A percentile compares a stretch with the other conserved stretches of the same genome.
Conservation (phyloP, 2,329 filamentous ascomycete genomes). For the Fusarium gaditjirri region DNA sequence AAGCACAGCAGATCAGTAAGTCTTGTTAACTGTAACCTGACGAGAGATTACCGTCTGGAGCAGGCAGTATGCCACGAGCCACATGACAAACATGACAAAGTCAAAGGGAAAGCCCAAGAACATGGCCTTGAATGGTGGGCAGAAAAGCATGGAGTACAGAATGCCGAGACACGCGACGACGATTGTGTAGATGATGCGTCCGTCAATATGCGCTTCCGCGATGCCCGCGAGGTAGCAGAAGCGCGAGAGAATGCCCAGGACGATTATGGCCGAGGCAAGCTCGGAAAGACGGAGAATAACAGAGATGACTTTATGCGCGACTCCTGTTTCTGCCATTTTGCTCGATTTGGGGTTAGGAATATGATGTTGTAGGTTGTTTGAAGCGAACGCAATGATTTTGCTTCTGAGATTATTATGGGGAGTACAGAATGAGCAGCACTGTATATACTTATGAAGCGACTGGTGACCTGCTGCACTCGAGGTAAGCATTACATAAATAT, state of each 20-base stretch:
- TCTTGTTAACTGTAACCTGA: fast-evolving
- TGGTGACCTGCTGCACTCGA: fast-evolving
- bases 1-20: background rate
- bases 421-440: background rate
- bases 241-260: background rate
- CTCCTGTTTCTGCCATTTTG: background rate
- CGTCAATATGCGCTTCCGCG: background rate
- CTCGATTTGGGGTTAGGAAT: background rate
- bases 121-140: background rate
- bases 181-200: conserved; percentile 3
- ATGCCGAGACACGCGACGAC: background rate
- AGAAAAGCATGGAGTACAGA: background rate
- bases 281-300: background rate
- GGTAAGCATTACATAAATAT: fast-evolving
- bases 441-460: background rate
- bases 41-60: background rate
- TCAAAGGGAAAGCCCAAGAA: conserved; percentile 1
- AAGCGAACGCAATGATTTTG: too few species aligned
- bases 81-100: conserved; percentile 7
- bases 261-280: background rate
- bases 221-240: background rate
- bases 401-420: too few species aligned
- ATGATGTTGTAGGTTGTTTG: background rate
- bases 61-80: conserved; percentile 12
- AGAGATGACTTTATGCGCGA: background rate